Percentiles rank a stretch among this genome's conserved stretches.
Conservation (phyloP, 345 rosid genomes). For the Cardiospermum halicacabum region DNA sequence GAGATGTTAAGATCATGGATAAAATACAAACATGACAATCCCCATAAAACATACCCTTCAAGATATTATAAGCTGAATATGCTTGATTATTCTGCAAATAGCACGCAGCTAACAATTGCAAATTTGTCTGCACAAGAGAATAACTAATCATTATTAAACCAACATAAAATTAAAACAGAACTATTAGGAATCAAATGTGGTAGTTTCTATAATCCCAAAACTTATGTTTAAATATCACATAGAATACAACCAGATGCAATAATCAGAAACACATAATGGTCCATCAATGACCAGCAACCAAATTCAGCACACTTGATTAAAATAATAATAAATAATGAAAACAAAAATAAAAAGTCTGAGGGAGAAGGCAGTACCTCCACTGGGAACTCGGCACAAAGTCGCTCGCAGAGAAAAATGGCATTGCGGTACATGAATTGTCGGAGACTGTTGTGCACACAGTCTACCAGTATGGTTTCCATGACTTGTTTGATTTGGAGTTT, state of each 20-base stretch:
- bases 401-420: conserved; percentile 95
- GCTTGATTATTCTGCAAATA: conserved; percentile 93
- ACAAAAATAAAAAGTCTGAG: not conserved
- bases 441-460: conserved; percentile 78
- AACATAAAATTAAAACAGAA: not conserved
- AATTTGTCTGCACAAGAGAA: conserved; percentile 52
- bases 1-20: not conserved
- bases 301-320: too few species aligned
- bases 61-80: conserved; percentile 76
- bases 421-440: conserved; percentile 78
- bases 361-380: conserved; percentile 56
- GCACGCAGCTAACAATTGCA: conserved; percentile 78
- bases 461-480: conserved; percentile 87
- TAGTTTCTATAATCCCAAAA: not conserved
- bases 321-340: too few species aligned
- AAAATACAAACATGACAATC: conserved; percentile 10
- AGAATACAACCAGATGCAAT: not conserved
- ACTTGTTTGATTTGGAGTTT: conserved; percentile 25
- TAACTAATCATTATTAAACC: not conserved
- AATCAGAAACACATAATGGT: too few species aligned
- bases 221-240: not conserved
- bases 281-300: too few species aligned
- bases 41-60: conserved; percentile 51
- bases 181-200: not conserved
- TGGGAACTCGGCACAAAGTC: conserved; percentile 98